Percentiles rank a stretch among this genome's conserved stretches.
phyloP scores from a whole-genome alignment of 176 grass and related monocot genomes.

The Secale cereale region DNA sequence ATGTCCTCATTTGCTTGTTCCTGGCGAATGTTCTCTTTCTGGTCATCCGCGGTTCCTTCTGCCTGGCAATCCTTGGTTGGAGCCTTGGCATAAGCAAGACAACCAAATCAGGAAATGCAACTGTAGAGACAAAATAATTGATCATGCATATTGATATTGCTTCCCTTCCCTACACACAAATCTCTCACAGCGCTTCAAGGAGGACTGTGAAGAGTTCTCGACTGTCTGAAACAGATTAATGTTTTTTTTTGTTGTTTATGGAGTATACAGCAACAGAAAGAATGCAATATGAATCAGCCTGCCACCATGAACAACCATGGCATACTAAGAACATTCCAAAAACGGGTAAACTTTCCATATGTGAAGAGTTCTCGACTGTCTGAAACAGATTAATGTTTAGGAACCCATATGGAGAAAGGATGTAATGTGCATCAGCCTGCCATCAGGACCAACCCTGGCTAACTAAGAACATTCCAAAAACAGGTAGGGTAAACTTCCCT shows the following conservation, averaged over 20 bases:
- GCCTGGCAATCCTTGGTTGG: constrained; percentile 19
- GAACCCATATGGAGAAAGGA: no score
- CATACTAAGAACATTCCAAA: not conserved
- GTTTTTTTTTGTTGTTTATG: not conserved
- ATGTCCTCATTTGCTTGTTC: not conserved
- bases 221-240: not conserved
- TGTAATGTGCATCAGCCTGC: not conserved
- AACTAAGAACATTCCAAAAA: not conserved
- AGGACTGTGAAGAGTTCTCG: not conserved
- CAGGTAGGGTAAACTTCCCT: not conserved
- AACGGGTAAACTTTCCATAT: not conserved
- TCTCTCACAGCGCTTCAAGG: not conserved
- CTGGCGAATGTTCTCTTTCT: not conserved
- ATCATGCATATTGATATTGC: not conserved
- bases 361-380: no score
- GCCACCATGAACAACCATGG: not conserved
- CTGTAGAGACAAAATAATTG: not conserved
- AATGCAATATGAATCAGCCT: not conserved
- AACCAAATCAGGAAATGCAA: not conserved
- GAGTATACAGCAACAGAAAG: not conserved
- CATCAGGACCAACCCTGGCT: not conserved
- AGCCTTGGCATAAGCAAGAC: constrained; percentile 15
- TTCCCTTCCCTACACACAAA: not conserved
- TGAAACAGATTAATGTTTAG: no score
- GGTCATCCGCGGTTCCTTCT: constrained; percentile 9